Percentiles rank a stretch among this genome's conserved stretches.
These are phyloP conservation scores for Alternaria metachromatica DNA, from an alignment of 2,329 filamentous ascomycete species.

Conservation along the genomic window DNA sequence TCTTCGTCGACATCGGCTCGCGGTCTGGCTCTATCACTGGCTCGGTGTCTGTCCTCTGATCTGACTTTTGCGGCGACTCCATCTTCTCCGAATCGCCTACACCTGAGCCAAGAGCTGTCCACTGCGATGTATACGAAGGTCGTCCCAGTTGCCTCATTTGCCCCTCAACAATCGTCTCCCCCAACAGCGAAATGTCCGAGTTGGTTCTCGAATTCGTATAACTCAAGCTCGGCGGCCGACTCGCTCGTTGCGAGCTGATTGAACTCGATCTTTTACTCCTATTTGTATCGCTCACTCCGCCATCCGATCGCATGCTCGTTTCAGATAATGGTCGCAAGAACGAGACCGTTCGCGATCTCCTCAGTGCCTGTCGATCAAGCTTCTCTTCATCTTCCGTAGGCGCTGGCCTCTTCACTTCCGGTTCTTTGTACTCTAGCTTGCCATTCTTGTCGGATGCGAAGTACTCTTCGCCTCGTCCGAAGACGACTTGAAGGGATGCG, in stretches of 20 bases:
- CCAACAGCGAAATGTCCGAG: conserved; percentile 27
- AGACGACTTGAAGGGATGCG: conserved; percentile 47
- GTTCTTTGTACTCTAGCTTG: conserved; percentile 47
- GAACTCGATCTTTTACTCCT: conserved; percentile 27
- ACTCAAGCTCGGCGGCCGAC: conserved; percentile 30
- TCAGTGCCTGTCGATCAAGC: conserved; percentile 28
- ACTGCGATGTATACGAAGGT: conserved; percentile 11
- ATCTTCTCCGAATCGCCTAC: neutral
- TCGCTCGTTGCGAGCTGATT: conserved; percentile 21
- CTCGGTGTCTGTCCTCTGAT: neutral
- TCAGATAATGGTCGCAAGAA: conserved; percentile 38
- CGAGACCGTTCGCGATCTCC: conserved; percentile 40
- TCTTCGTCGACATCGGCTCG: neutral
- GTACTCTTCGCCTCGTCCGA: conserved; percentile 49
- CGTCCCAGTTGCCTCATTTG: conserved; percentile 6
- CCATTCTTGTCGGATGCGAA: conserved; percentile 50
- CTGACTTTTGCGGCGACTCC: neutral
- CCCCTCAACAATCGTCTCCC: conserved; percentile 9
- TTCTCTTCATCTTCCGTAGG: conserved; percentile 20
- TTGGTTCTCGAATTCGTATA: conserved; percentile 29
- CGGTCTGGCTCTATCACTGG: neutral
- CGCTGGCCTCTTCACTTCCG: conserved; percentile 29
- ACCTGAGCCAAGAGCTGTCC: neutral
- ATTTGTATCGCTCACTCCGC: conserved; percentile 9
- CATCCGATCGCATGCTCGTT: conserved; percentile 20